These are phyloP conservation scores for Pythium apleroticum DNA, from an alignment of 352 stramenopile genomes.

Conservation along the genomic window DNA sequence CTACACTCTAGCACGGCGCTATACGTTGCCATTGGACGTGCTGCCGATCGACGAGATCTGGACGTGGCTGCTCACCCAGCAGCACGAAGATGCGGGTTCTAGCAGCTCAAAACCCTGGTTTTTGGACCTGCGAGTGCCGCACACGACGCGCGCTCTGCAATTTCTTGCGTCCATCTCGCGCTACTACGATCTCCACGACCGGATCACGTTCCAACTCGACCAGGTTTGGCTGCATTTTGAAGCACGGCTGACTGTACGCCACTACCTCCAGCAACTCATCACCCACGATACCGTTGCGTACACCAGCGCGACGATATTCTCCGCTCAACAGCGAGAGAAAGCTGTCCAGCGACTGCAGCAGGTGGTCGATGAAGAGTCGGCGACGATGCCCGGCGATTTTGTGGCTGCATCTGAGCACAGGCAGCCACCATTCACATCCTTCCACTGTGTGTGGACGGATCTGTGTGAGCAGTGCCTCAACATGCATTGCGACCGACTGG, in stretches of 20 bases:
- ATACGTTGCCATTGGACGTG: slow-evolving; percentile 31
- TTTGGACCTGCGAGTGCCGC: slow-evolving; percentile 37
- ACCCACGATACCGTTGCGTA: slow-evolving; percentile 30
- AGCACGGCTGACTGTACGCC: slow-evolving; percentile 30
- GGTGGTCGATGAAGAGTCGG: slow-evolving; percentile 25
- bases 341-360: slow-evolving; percentile 27
- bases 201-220: slow-evolving; percentile 28
- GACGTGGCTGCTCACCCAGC: slow-evolving; percentile 24
- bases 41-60: slow-evolving; percentile 35
- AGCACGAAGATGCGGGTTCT: not conserved
- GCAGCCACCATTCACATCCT: slow-evolving; percentile 32
- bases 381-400: not conserved
- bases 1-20: slow-evolving; percentile 30
- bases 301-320: slow-evolving; percentile 31
- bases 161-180: slow-evolving; percentile 35
- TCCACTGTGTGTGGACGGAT: slow-evolving; percentile 49
- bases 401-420: not conserved
- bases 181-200: slow-evolving; percentile 34
- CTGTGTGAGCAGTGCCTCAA: slow-evolving; percentile 50
- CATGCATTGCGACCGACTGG: slow-evolving; percentile 10
- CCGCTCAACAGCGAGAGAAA: slow-evolving; percentile 27
- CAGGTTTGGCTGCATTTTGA: slow-evolving; percentile 35
- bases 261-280: slow-evolving; percentile 42
- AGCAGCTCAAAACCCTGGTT: slow-evolving; percentile 8
- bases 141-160: slow-evolving; percentile 31